Percentiles rank a stretch among this genome's conserved stretches.
These are phyloP conservation scores for Tetragonia tetragonoides DNA, from an alignment of 148 eudicot species.

Conservation along the genomic window DNA sequence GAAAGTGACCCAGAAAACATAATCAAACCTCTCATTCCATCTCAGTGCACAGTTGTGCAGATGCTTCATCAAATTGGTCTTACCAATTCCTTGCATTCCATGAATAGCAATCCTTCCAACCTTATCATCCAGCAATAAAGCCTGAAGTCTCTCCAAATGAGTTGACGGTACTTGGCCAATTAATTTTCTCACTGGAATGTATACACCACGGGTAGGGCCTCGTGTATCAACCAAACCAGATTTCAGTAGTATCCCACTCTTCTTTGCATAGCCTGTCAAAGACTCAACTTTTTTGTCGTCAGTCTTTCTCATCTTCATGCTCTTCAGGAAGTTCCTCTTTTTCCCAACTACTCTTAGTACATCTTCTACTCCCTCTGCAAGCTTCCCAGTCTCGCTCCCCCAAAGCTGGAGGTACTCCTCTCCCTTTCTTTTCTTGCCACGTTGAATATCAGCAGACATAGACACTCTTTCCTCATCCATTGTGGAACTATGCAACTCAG, in stretches of 20 bases:
- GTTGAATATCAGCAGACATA: no score
- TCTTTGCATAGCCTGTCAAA: no score
- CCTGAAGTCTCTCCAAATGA: background rate
- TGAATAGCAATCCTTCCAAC: constrained; percentile 17
- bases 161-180: constrained; percentile 1
- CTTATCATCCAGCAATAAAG: constrained; percentile 4
- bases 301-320: no score
- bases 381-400: no score
- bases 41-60: constrained; percentile 11
- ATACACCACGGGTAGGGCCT: background rate
- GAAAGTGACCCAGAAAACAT: constrained; percentile 19
- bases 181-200: constrained; percentile 1
- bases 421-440: no score
- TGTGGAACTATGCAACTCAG: background rate
- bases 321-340: no score
- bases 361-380: no score
- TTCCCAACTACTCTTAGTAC: no score
- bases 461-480: background rate
- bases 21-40: constrained; percentile 11
- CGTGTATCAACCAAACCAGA: background rate
- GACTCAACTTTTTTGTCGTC: no score
- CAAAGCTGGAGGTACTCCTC: no score
- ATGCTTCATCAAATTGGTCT: constrained; percentile 27
- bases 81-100: constrained; percentile 18
- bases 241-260: no score